Base-by-base conservation (phyloP, 2,329 filamentous ascomycete species). In the Pseudogymnoascus sp. region DNA sequence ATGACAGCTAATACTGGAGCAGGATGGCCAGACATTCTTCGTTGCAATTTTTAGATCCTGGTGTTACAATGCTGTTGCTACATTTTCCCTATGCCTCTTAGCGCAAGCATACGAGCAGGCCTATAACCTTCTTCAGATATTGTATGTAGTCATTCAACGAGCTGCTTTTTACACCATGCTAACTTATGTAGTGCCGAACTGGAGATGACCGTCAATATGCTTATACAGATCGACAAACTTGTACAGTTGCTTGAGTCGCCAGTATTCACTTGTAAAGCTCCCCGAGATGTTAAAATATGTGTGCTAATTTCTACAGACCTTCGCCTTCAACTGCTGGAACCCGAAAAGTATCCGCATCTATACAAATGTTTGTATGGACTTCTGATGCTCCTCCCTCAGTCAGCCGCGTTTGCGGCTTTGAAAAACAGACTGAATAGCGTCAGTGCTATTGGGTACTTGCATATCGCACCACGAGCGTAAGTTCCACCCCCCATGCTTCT, bases 311-410 rank as follows among this genome's bases (percentile, higher is more conserved):
- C n/a, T 17, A 26, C 66, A 96, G 92, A 97, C 75, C 86, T 99
- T 56, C 90, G 95, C 46, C 87, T 99, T 60, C 95, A 99, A 73
- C 83, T 99, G 9, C 84, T 99, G 7, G 95, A 99, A 73, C 95
- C 95, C 0, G 96, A 99, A 73, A 92, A 90, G 74, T 93, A 93
- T 69, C 95, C 95, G 2, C 91, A 96, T 73, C 81, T 99, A 1
- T 97, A 99, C 80, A 97, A 97, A 77, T 99, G 95, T 76, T 85
- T 99, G 59, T 99, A 97, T 72, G 95, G 95, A 9, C 84, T 99
- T 53, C 81, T 99, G 62, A 99, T 99, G 95, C 87, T 99, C 17
- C 83, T 99, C n/a, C 95, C 95, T 0, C 95, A 99, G 77, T 97
- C 93, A 15, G 96, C 92, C 29, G 96, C 95, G 7, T 99, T 99